Evolutionary conservation across 306 rosid genomes (phyloP), one percentile per base, ranked within the genome.

Genomic region (Trichosanthes truncata): DNA sequence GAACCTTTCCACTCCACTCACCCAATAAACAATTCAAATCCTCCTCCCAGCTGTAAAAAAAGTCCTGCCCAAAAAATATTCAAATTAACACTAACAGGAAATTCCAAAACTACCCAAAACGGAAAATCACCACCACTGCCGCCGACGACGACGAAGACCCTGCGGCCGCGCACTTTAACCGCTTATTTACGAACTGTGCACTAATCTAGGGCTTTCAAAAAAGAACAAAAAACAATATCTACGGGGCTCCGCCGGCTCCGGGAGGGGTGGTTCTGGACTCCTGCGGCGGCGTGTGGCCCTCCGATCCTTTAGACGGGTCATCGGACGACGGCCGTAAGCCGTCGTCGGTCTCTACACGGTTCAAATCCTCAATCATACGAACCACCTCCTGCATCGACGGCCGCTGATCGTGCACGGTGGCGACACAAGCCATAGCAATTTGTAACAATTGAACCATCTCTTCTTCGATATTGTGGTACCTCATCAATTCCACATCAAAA

Each of bases 361-460:
- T 91, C 87, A 96, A 87, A 23, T 96, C 98, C 81, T 96, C 99
- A 23, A 96, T 96, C 98, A 96, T 93, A 3, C 99, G 92, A 3
- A 96, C 89, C 81, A 91, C 99, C 36, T 96, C 99, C 8, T 76
- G 87, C 94, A 96, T 93, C 9, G 41, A 81, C 1, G 99, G 99
- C 60, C 99, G 86, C 84, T 96, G 99, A 36, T 96, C 99, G 0
- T 98, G 97, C 1, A 93, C 98, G 40, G 82, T 84, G 31, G 98
- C 88, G 0, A 96, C 99, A n/a, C 99, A 96, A 0, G 94, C 86
- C 99, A 96, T 96, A 0, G 97, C 98, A 7, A 93, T 91, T 68
- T 96, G 99, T 81, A 96, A 79, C 33, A 96, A 74, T 85, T 96
- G 99, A 48, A 96, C 99, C 99, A 96, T 96, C 87, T 96, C 99